A percentile compares a stretch with the other conserved stretches of the same genome.
phyloP scores from a whole-genome alignment of 805 yeast genomes.

The Starmerella cellae region DNA sequence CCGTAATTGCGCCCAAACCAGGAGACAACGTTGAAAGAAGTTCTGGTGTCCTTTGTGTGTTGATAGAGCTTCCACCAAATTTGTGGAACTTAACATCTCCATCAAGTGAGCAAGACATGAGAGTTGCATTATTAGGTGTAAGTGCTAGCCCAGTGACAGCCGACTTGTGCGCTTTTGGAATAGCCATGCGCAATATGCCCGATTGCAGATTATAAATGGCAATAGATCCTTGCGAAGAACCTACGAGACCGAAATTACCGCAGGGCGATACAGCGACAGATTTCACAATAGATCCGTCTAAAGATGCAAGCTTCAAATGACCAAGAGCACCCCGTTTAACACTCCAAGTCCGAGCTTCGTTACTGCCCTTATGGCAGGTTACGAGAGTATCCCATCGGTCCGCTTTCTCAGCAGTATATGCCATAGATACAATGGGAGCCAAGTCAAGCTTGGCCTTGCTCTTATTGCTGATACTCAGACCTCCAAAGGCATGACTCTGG shows the following conservation, averaged over 20 bases:
- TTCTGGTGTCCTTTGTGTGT: constrained; percentile 31
- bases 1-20: constrained; percentile 58
- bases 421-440: constrained; percentile 59
- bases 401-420: constrained; percentile 46
- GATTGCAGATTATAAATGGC: constrained; percentile 83
- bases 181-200: constrained; percentile 63
- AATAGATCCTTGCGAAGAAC: constrained; percentile 74
- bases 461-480: constrained; percentile 33
- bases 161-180: constrained; percentile 44
- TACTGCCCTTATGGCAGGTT: constrained; percentile 75
- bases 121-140: constrained; percentile 78
- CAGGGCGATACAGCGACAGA: constrained; percentile 74
- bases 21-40: constrained; percentile 33
- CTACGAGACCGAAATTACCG: constrained; percentile 90
- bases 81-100: constrained; percentile 80
- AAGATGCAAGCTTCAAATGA: constrained; percentile 45
- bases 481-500: constrained; percentile 87
- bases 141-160: constrained; percentile 79
- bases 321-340: constrained; percentile 70
- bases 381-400: constrained; percentile 90
- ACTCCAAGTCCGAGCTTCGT: constrained; percentile 84
- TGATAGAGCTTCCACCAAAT: constrained; percentile 54
- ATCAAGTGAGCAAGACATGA: constrained; percentile 81
- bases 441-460: constrained; percentile 34
- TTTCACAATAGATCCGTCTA: constrained; percentile 66